Evolutionary conservation across 1,139 yeast species (phyloP), one percentile per base, ranked within the genome.

Genomic region (Kurtzmaniella quercitrusa): DNA sequence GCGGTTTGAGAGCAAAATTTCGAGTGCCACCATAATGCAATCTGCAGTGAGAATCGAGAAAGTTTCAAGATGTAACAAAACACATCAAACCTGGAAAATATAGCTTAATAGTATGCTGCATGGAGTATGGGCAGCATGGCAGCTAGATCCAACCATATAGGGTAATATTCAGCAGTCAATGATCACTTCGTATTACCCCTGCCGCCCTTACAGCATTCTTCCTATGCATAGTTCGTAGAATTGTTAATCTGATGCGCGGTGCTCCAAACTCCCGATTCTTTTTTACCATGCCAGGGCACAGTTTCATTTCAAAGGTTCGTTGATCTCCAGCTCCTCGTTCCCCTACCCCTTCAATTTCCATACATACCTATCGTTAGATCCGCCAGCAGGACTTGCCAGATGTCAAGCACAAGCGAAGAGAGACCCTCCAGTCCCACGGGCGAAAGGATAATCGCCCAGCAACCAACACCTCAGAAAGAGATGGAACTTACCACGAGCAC

Each of bases 401-500:
- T 27, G 31, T 10, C 31, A 27, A n/a, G 10, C 12, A 4, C 31
- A n/a, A 27, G 12, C 12, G 31, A 6, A 4, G 31, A n/a, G 3
- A 27, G 31, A 10, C 10, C 31, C 12, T n/a, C 12, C 14, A n/a
- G 31, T n/a, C 31, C 31, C 31, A 11, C 14, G 5, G 31, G 14
- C 31, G 31, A 27, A 10, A 27, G 10, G 10, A n/a, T 27, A 11
- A 34, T 42, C 9, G n/a, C 27, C 21, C 25, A 41, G 19, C 39
- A 44, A n/a, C 44, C 44, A 7, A 15, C 15, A 14, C 38, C 44
- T n/a, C 46, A 44, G 15, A n/a, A 24, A n/a, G 46, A 42, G 24
- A 42, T 44, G 47, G 37, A 38, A 17, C 41, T 44, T 12, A 27
- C 12, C 31, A 27, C 23, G 10, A 10, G 14, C 31, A 27, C 31